Conservation (phyloP, 2,329 filamentous ascomycete species). For the Ascochyta pisi region DNA sequence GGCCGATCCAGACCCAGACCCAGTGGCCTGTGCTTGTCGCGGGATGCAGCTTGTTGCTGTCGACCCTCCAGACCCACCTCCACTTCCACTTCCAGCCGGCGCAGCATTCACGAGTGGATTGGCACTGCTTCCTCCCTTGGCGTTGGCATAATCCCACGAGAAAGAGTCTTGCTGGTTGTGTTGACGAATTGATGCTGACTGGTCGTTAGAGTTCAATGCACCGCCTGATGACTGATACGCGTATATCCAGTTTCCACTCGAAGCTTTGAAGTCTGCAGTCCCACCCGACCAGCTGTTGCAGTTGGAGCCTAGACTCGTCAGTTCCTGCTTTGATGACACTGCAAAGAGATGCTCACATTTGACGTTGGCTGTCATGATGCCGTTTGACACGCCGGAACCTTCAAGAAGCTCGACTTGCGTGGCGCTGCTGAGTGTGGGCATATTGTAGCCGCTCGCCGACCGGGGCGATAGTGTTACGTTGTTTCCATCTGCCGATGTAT, state of each 20-base stretch:
- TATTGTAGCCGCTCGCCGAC: slow-evolving; percentile 51
- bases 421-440: slow-evolving; percentile 53
- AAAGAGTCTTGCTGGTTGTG: slow-evolving; percentile 55
- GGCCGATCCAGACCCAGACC: slow-evolving; percentile 2
- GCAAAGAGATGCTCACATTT: slow-evolving; percentile 50
- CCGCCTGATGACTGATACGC: slow-evolving; percentile 54
- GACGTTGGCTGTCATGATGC: slow-evolving; percentile 63
- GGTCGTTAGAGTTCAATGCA: slow-evolving; percentile 57
- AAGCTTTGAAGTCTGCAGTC: slow-evolving; percentile 56
- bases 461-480: slow-evolving; percentile 67
- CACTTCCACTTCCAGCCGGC: slow-evolving; percentile 29
- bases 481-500: slow-evolving; percentile 58
- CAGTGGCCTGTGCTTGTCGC: slow-evolving; percentile 31
- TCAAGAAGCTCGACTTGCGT: slow-evolving; percentile 59
- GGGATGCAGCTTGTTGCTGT: slow-evolving; percentile 40
- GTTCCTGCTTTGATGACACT: not conserved
- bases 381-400: slow-evolving; percentile 60
- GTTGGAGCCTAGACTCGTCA: slow-evolving; percentile 53
- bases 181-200: slow-evolving; percentile 52
- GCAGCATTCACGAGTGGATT: slow-evolving; percentile 51
- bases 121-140: slow-evolving; percentile 57
- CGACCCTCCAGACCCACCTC: slow-evolving; percentile 15
- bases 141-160: slow-evolving; percentile 56
- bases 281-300: slow-evolving; percentile 62
- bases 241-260: slow-evolving; percentile 59